Evolutionary conservation across 2,329 filamentous ascomycete species (phyloP).

Genomic region (Beauveria sp.): DNA sequence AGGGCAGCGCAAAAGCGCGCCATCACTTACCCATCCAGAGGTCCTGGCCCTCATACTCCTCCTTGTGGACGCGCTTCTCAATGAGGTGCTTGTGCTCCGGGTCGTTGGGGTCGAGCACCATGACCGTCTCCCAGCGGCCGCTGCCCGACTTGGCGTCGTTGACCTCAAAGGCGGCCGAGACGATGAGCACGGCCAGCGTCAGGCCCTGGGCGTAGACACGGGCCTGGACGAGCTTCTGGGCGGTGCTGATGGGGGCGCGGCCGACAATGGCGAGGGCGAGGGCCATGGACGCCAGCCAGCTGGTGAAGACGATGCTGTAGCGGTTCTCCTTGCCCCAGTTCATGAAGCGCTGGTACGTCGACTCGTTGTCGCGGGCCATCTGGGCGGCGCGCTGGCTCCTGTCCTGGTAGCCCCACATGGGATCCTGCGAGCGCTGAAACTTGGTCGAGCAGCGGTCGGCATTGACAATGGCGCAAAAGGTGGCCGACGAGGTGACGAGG

Average conservation of each 20-base stretch:
- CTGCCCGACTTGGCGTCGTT: slow-evolving; percentile 67
- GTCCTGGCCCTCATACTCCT: slow-evolving; percentile 82
- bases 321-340: slow-evolving; percentile 73
- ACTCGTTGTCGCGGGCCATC: slow-evolving; percentile 48
- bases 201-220: slow-evolving; percentile 90
- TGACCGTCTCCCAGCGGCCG: slow-evolving; percentile 77
- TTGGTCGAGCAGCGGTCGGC: slow-evolving; percentile 62
- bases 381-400: slow-evolving; percentile 48
- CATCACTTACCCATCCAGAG: slow-evolving; percentile 71
- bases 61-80: slow-evolving; percentile 81
- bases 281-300: slow-evolving; percentile 76
- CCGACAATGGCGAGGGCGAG: slow-evolving; percentile 68
- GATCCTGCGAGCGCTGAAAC: slow-evolving; percentile 65
- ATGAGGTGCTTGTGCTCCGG: slow-evolving; percentile 75
- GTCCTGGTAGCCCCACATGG: slow-evolving; percentile 59
- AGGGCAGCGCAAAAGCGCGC: too few relatives aligned
- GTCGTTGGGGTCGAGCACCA: slow-evolving; percentile 72
- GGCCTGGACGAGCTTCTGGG: slow-evolving; percentile 89
- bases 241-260: slow-evolving; percentile 63
- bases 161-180: slow-evolving; percentile 74
- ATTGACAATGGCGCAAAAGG: slow-evolving; percentile 80
- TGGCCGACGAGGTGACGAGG: slow-evolving; percentile 72
- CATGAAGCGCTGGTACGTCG: slow-evolving; percentile 51
- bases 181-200: slow-evolving; percentile 75
- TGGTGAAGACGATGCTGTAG: slow-evolving; percentile 76